These are phyloP conservation scores for Xylaria grammica DNA, from an alignment of 495 filamentous ascomycete species.

Conservation along the genomic window DNA sequence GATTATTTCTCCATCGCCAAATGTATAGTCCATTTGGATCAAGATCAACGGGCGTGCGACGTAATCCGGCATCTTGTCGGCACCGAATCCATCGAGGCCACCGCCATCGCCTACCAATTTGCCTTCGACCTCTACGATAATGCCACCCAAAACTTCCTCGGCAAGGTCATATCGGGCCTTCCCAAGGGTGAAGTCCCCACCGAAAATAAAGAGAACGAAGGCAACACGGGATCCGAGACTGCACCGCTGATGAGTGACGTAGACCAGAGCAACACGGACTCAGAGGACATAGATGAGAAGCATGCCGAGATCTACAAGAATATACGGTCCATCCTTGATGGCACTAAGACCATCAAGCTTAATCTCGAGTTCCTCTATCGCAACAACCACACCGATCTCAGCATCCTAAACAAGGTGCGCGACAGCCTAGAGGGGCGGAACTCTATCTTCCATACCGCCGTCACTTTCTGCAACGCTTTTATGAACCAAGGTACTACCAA, in stretches of 20 bases:
- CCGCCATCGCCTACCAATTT: slow-evolving; percentile 92
- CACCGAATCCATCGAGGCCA: slow-evolving; percentile 75
- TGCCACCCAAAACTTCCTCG: slow-evolving; percentile 94
- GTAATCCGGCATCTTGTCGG: slow-evolving; percentile 82
- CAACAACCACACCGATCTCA: slow-evolving; percentile 81
- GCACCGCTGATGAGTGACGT: slow-evolving; percentile 48
- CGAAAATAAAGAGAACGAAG: slow-evolving; percentile 54
- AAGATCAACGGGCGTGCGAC: slow-evolving; percentile 87
- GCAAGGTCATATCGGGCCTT: slow-evolving; percentile 83
- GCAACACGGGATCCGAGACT: slow-evolving; percentile 54
- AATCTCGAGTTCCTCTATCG: slow-evolving; percentile 96
- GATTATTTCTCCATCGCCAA: slow-evolving; percentile 99
- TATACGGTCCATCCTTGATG: slow-evolving; percentile 85
- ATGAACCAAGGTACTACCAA: slow-evolving; percentile 99
- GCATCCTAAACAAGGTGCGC: slow-evolving; percentile 91
- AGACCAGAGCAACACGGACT: slow-evolving; percentile 34
- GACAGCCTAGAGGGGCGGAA: slow-evolving; percentile 95
- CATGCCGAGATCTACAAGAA: slow-evolving; percentile 69
- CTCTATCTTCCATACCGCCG: slow-evolving; percentile 97
- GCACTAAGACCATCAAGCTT: slow-evolving; percentile 88
- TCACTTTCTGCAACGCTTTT: slow-evolving; percentile 97
- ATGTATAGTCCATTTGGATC: slow-evolving; percentile 95
- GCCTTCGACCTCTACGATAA: slow-evolving; percentile 98
- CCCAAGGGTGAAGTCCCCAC: slow-evolving; percentile 62
- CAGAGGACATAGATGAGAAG: slow-evolving; percentile 52